Evolutionary conservation across 495 filamentous ascomycete species (phyloP), one percentile per base, ranked within the genome.

Genomic region (Daldinia childiae): DNA sequence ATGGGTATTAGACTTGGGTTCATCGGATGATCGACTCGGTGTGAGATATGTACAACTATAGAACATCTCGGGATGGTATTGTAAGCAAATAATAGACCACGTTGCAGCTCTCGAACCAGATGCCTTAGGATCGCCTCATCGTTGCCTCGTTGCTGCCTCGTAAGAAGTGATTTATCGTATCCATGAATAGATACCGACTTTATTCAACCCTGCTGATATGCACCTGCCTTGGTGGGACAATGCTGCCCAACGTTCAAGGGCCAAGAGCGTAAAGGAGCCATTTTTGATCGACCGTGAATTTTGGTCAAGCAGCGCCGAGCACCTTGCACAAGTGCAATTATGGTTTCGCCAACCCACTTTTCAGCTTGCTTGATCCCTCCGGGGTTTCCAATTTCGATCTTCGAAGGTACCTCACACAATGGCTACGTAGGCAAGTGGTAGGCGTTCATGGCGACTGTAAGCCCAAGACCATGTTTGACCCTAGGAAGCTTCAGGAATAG

Each of bases 161-260:
- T 56, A 51, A 32, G n/a, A 71, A 71, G 29, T 66, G 62, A 66
- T 45, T 62, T 8, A 43, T 71, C 62, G 69, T 39, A 63, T 71
- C 39, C 43, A 58, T 63, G 36, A 41, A 27, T 30, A 15, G 29
- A 67, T 29, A 29, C 62, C 15, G 43, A 4, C 41, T 4, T 2
- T 50, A 50, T 38, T 26, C 43, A 29, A 59, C 63, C 58, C 54
- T 67, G 55, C 14, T 8, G 17, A 30, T 29, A 65, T 15, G 58
- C 36, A 12, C 21, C 19, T 32, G 8, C 21, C 39, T 41, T 17
- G 15, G 45, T 50, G 19, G 29, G 24, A 29, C 50, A 62, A 43
- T 43, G 29, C 17, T 24, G 38, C 34, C 21, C 24, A 30, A 6
- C 41, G 17, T 14, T 9, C 17, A 56, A 61, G 50, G 51, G 29